These are phyloP conservation scores for Nicotiana obtusifolia DNA, from an alignment of 257 asterid genomes.

Conservation along the genomic window DNA sequence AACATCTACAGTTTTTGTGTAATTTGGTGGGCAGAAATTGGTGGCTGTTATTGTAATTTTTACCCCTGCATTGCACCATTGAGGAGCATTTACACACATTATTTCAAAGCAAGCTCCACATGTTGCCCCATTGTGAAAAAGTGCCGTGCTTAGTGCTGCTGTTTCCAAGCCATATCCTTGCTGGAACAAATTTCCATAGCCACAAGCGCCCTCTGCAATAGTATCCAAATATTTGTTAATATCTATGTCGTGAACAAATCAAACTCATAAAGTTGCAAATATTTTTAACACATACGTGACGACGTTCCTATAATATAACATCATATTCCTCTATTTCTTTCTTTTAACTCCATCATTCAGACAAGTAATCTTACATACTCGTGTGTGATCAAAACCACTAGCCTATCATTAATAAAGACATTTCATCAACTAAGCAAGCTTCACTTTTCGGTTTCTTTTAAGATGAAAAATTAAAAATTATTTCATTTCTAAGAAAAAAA, in stretches of 20 bases:
- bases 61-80: constrained; percentile 20
- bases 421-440: background rate
- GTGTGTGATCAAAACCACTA: too few species aligned
- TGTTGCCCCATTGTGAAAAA: constrained; percentile 23
- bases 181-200: constrained; percentile 18
- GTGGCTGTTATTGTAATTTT: constrained; percentile 28
- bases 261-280: background rate
- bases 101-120: constrained; percentile 50
- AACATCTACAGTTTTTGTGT: constrained; percentile 13
- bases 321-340: too few species aligned
- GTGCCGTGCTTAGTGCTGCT: constrained; percentile 37
- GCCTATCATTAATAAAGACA: background rate
- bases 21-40: constrained; percentile 42
- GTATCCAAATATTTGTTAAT: background rate
- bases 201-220: constrained; percentile 43
- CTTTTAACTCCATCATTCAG: too few species aligned
- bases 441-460: background rate
- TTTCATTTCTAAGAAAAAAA: too few species aligned
- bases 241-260: background rate
- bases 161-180: constrained; percentile 33
- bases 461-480: background rate
- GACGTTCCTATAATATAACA: background rate
- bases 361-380: background rate
- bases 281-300: background rate
- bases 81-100: constrained; percentile 17